Evolutionary conservation across 2,329 filamentous ascomycete genomes (phyloP).

Genomic region (Amauroascus verrucosus): DNA sequence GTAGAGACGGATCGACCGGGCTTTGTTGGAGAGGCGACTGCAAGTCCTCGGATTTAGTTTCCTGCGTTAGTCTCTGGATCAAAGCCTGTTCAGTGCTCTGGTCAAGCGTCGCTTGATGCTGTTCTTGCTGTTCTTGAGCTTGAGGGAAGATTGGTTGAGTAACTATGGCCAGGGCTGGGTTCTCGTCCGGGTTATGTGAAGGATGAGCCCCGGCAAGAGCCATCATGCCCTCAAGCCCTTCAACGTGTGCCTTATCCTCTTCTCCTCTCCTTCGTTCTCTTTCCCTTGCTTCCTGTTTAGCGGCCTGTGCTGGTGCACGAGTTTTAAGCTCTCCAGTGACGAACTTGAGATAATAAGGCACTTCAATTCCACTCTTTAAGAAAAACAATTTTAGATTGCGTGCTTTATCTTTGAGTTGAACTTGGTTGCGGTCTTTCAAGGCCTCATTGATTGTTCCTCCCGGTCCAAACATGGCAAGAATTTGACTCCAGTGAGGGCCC

Average conservation of each 20-base stretch:
- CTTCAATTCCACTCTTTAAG: slow-evolving; percentile 80
- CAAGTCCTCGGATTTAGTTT: slow-evolving; percentile 32
- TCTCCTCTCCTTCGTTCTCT: slow-evolving; percentile 37
- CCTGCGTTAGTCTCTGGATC: slow-evolving; percentile 37
- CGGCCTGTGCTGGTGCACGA: slow-evolving; percentile 55
- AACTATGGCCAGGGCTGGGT: slow-evolving; percentile 15
- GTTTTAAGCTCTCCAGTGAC: slow-evolving; percentile 88
- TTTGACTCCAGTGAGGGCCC: slow-evolving; percentile 88
- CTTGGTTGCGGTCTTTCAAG: slow-evolving; percentile 78
- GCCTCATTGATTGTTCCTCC: slow-evolving; percentile 72
- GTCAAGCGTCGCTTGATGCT: slow-evolving; percentile 23
- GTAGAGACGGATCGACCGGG: slow-evolving; percentile 30
- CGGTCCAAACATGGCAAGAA: slow-evolving; percentile 69
- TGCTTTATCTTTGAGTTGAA: slow-evolving; percentile 87
- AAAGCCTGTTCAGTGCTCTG: slow-evolving; percentile 35
- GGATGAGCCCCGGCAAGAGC: slow-evolving; percentile 36
- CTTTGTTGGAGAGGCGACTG: slow-evolving; percentile 27
- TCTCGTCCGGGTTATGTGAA: slow-evolving; percentile 18
- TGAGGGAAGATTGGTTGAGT: slow-evolving; percentile 13
- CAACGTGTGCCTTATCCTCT: slow-evolving; percentile 40
- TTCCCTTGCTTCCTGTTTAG: slow-evolving; percentile 41
- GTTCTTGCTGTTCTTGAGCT: slow-evolving; percentile 12
- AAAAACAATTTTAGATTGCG: slow-evolving; percentile 86
- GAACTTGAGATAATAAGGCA: slow-evolving; percentile 75
- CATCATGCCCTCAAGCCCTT: slow-evolving; percentile 41